Evolutionary conservation across 2,329 filamentous ascomycete species (phyloP), one percentile per base, ranked within the genome.

Genomic region (Escovopsis weberi): DNA sequence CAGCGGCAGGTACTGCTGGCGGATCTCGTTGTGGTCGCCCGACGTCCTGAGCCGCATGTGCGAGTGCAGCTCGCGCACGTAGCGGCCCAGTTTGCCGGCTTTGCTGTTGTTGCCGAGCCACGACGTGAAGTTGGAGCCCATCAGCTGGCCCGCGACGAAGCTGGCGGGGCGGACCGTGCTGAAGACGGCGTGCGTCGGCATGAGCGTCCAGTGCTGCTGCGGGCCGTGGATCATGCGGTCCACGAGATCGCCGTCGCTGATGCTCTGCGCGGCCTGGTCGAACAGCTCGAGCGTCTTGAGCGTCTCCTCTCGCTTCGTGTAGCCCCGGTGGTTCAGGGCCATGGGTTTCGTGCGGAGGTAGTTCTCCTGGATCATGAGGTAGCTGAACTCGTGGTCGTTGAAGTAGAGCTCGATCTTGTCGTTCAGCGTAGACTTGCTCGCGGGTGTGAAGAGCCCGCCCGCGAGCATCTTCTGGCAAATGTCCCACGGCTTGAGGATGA

Each of bases 321-420:
- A 81, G 18, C 66, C 63, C 38, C 67, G 65, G 40, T 32, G 8
- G 28, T 32, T 32, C 4, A 84, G 66, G 4, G 62, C 70, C 47
- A 79, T 71, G 4, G 91, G 91, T 47, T 80, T 85, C 2, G 86
- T 87, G 48, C 78, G 82, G 11, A 98, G 71, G 53, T 98, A 98
- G 57, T 98, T 98, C 61, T 98, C 93, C 59, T 98, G 91, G 38
- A 98, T 79, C 91, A 98, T 96, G 42, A 98, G 69, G 56, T 81
- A 91, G 55, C 87, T 95, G 64, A 96, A 94, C 54, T 98, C 91
- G 56, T 98, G 91, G 54, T 98, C 91, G 60, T 98, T 96, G 70
- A 98, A 98, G 61, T 98, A 98, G 2, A 98, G 76, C 63, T 98
- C 89, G 48, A 93, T 91, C 69, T 98, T 98, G 61, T 98, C 89